These are phyloP conservation scores for Paramecium primaurelia DNA, from an alignment of 73 alveolate genomes.

Conservation along the genomic window DNA sequence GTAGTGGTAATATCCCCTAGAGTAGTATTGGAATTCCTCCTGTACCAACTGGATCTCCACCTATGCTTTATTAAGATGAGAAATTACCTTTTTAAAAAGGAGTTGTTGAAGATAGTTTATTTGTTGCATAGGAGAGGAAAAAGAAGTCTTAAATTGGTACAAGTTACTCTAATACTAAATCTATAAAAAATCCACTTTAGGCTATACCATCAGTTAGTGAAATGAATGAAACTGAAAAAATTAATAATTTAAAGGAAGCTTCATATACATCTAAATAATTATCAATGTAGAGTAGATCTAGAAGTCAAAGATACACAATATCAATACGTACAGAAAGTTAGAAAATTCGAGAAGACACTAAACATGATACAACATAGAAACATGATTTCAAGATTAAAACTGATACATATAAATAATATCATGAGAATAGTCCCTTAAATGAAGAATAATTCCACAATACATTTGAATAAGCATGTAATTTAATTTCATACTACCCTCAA, in stretches of 20 bases:
- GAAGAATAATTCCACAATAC: neutral
- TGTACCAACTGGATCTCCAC: neutral
- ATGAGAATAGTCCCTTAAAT: neutral
- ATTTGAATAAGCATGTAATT: neutral
- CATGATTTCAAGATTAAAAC: neutral
- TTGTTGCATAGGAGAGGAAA: neutral
- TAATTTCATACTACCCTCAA: neutral
- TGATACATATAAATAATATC: neutral
- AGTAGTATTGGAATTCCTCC: conserved; percentile 8
- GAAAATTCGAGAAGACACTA: neutral
- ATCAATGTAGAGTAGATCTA: neutral
- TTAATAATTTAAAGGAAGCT: neutral
- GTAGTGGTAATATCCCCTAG: conserved; percentile 11
- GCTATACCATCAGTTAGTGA: conserved; percentile 46
- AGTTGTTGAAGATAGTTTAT: neutral
- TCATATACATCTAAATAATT: neutral
- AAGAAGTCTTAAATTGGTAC: conserved; percentile 17
- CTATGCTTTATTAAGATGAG: neutral
- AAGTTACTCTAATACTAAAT: neutral
- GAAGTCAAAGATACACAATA: neutral
- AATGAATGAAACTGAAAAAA: neutral
- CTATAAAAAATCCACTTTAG: neutral
- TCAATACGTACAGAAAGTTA: neutral
- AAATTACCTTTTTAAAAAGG: neutral
- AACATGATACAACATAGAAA: neutral